phyloP scores from a whole-genome alignment of 129 eudicot species.

The sunflower (Helianthus annuus) region HanXRQr2.0-SUNRISE NC_035443.2:178744961-178745460 shows the following conservation, averaged over 20 bases:
- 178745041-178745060: neutral
- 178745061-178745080: neutral
- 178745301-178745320: slow-evolving; percentile 92
- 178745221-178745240: neutral
- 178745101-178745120: neutral
- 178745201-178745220: neutral
- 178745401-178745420: slow-evolving; percentile 40
- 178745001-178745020: neutral
- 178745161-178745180: slow-evolving; percentile 13
- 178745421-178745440: slow-evolving; percentile 35
- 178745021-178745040: neutral
- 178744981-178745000: neutral
- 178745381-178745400: slow-evolving; percentile 74
- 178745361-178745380: slow-evolving; percentile 76
- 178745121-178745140: neutral
- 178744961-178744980: neutral
- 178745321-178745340: slow-evolving; percentile 61
- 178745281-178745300: slow-evolving; percentile 26
- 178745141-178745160: slow-evolving; percentile 7
- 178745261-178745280: neutral
- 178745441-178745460: slow-evolving; percentile 82
- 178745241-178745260: slow-evolving; percentile 8
- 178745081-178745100: no score
- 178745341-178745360: slow-evolving; percentile 85
- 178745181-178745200: neutral